phyloP scores from a whole-genome alignment of 306 rosid genomes.

The Sindora glabra region DNA sequence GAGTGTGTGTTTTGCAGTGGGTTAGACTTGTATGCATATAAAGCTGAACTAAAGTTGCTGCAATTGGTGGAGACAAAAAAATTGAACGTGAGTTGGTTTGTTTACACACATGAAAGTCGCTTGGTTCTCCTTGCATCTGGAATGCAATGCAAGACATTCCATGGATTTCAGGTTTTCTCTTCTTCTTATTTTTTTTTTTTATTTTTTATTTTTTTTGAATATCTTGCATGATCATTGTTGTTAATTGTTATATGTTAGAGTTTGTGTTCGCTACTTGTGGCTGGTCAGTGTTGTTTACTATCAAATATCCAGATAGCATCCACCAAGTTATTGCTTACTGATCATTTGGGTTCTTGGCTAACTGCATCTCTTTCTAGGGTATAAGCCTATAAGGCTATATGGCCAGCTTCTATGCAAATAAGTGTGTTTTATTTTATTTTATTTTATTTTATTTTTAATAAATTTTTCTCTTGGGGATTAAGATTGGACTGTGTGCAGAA shows the following conservation, averaged over 20 bases:
- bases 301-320: not conserved
- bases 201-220: not conserved
- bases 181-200: not conserved
- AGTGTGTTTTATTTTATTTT: too few relatives aligned
- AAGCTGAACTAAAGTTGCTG: conserved; percentile 54
- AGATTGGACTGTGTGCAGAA: not conserved
- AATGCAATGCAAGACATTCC: conserved; percentile 93
- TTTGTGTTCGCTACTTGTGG: not conserved
- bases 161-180: conserved; percentile 78
- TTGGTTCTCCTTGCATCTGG: conserved; percentile 97
- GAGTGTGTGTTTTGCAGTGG: conserved; percentile 70
- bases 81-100: conserved; percentile 80
- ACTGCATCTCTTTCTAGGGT: not conserved
- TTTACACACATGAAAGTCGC: conserved; percentile 97
- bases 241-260: not conserved
- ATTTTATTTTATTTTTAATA: too few relatives aligned
- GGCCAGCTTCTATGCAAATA: not conserved
- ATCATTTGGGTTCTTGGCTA: not conserved
- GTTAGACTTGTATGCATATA: conserved; percentile 76
- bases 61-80: conserved; percentile 82
- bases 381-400: not conserved
- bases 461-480: not conserved
- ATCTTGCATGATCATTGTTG: too few relatives aligned
- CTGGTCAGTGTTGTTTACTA: not conserved
- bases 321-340: not conserved